Base-by-base conservation (phyloP, 495 filamentous ascomycete genomes). In the Hypoxylon rickii region DNA sequence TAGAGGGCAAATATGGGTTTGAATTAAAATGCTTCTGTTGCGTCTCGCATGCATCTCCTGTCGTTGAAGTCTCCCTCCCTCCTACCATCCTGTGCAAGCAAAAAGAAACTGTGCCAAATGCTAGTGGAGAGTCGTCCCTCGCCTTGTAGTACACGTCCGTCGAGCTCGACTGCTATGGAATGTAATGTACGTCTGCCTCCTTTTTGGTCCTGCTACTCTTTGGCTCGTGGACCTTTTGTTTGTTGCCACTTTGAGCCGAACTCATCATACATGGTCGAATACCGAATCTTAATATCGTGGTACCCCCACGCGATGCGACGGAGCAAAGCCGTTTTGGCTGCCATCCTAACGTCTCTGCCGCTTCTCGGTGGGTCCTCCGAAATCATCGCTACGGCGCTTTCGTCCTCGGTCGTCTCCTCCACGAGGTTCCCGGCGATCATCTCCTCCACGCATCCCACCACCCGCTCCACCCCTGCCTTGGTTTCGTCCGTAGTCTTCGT, bases 341-440 rank as follows among this genome's bases (percentile, higher is more conserved):
- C 48, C 29, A 24, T 36, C 1, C 64, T 70, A 70, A 22, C 67
- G 67, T 65, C 67, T 65, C 44, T 58, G 67, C 51, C 67, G 58
- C 51, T 70, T 67, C 36, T 70, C 67, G 53, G 45, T 42, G 19
- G 67, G 59, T 21, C 63, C 63, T 56, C 56, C 65, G 43, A 68
- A 72, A 49, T 72, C 73, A 36, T 75, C 73, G 29, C 67, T 72
- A 41, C 65, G 69, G 36, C 72, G 61, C 62, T 75, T 76, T 24
- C 67, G 65, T 29, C 51, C 57, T 52, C 71, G 67, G 18, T 70
- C 59, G 17, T 63, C 61, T 31, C 59, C 56, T 16, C 64, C 63
- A 36, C 68, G 64, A 24, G 58, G 52, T 22, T 67, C 67, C 24
- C 67, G 67, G 20, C 64, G 64, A 18, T 71, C 71, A 20, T 66